Evolutionary conservation across 2,329 filamentous ascomycete species (phyloP).

Genomic region (Exophiala sideris): DNA sequence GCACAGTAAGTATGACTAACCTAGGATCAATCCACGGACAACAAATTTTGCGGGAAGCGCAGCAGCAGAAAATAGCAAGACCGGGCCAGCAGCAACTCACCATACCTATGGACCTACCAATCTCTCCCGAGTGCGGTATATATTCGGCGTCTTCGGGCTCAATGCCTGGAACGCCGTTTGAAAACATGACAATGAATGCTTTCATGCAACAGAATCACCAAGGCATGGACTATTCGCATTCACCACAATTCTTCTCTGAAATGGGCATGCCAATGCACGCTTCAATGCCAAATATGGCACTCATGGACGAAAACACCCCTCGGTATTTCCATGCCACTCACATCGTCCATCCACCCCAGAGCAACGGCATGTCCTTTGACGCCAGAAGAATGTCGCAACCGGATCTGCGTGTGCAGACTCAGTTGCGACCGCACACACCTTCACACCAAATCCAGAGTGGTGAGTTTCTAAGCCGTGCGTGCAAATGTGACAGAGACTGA

Average conservation of each 20-base stretch:
- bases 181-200: constrained; percentile 30
- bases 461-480: constrained; percentile 40
- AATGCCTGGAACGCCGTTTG: constrained; percentile 22
- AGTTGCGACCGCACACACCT: constrained; percentile 59
- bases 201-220: constrained; percentile 25
- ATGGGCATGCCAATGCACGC: constrained; percentile 25
- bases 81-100: constrained; percentile 57
- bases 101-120: constrained; percentile 34
- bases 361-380: constrained; percentile 23
- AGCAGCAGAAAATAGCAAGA: constrained; percentile 80
- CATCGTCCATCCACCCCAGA: constrained; percentile 18
- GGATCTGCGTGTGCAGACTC: constrained; percentile 34
- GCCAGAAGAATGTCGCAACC: constrained; percentile 39
- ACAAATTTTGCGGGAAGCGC: constrained; percentile 84
- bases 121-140: constrained; percentile 34
- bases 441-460: constrained; percentile 58
- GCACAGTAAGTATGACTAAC: constrained; percentile 51
- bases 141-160: constrained; percentile 21
- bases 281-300: constrained; percentile 11
- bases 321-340: constrained; percentile 27
- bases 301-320: constrained; percentile 28
- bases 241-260: constrained; percentile 25
- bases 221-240: constrained; percentile 24
- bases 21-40: constrained; percentile 61
- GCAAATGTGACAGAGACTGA: constrained; percentile 24